Conservation (phyloP, 495 filamentous ascomycete species). For the Neurospora sublineolata region DNA sequence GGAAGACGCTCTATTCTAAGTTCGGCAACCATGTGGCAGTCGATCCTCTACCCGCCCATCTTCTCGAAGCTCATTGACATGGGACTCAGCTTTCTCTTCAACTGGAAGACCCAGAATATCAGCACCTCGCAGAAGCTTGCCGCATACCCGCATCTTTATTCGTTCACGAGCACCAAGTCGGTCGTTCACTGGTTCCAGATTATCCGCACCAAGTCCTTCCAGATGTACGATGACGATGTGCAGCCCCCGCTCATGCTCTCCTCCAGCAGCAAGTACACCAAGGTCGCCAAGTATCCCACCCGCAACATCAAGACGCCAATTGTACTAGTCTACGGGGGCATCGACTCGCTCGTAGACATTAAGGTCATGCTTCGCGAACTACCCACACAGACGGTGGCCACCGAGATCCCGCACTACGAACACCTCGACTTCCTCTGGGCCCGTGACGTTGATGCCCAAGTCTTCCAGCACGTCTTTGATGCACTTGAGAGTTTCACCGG, state of each 20-base stretch:
- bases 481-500: slow-evolving; percentile 60
- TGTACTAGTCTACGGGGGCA: slow-evolving; percentile 84
- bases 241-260: slow-evolving; percentile 38
- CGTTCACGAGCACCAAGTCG: slow-evolving; percentile 88
- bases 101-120: slow-evolving; percentile 83
- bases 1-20: slow-evolving; percentile 87
- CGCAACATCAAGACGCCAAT: slow-evolving; percentile 94
- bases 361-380: slow-evolving; percentile 80
- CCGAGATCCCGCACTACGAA: slow-evolving; percentile 79
- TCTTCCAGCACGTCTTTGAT: slow-evolving; percentile 83
- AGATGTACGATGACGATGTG: slow-evolving; percentile 96
- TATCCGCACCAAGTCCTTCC: slow-evolving; percentile 86
- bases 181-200: slow-evolving; percentile 99
- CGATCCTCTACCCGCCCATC: slow-evolving; percentile 86
- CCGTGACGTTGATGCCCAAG: slow-evolving; percentile 64
- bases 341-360: slow-evolving; percentile 92
- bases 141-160: slow-evolving; percentile 93
- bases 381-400: slow-evolving; percentile 70
- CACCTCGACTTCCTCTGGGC: slow-evolving; percentile 98
- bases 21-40: slow-evolving; percentile 95
- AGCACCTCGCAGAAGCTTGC: slow-evolving; percentile 81
- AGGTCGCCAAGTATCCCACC: slow-evolving; percentile 91
- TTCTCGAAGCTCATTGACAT: slow-evolving; percentile 84
- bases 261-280: slow-evolving; percentile 45
- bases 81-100: slow-evolving; percentile 70